Evolutionary conservation across 495 filamentous ascomycete species (phyloP), one percentile per base, ranked within the genome.

Genomic region (Xylaria scruposa): DNA sequence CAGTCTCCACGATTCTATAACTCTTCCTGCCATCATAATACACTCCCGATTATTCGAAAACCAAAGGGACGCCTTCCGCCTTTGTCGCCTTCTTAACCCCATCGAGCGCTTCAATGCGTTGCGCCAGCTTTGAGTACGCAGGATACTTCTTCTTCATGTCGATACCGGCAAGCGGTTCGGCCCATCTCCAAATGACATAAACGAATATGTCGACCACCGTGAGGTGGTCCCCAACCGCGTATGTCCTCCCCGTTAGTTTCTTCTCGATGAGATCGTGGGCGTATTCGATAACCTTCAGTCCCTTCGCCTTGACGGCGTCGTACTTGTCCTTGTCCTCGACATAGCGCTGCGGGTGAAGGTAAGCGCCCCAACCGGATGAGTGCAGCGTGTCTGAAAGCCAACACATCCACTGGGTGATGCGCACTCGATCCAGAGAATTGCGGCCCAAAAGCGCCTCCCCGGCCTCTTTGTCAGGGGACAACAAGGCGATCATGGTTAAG

Each of bases 361-460:
- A 62, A 19, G 44, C 67, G 4, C 77, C 80, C 53, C 73, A 83
- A 12, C 70, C 80, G 6, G 36, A 19, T 4, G 61, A 72, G 60
- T 84, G 82, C 67, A 84, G 29, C 9, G 78, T 83, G 6, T 79
- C 82, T 7, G 79, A 78, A 6, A 85, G 69, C 75, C 78, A 85
- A 40, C 72, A 75, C 74, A 83, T 29, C 83, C 83, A 85, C 72
- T 83, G 80, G 29, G 80, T 78, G 4, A 76, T 73, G 24, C 78
- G 74, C 13, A 78, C 78, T 2, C 63, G 76, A 36, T 82, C 81
- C 10, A 81, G 59, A 1, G 65, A 26, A 17, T 75, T 76, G 29
- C 53, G 49, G 10, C 83, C 83, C 29, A 83, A 47, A 3, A 83
- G 63, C 9, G 78, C 44, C 29, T 47, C 66, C 40, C 19, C 46